phyloP scores from a whole-genome alignment of 495 filamentous ascomycete species.

The Penicillium pulvis region DNA sequence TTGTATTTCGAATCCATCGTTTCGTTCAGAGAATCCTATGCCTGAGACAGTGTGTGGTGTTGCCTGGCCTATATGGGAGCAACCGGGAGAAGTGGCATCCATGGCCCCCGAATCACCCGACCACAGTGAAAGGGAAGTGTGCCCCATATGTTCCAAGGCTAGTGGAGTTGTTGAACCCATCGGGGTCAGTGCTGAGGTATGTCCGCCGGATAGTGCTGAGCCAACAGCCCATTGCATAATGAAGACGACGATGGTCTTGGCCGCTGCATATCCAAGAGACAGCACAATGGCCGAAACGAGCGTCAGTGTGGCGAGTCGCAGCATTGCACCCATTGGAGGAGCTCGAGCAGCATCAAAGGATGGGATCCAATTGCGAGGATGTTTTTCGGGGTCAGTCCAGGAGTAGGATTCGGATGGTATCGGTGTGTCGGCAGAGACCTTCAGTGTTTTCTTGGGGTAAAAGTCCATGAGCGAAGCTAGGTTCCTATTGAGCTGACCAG shows the following conservation, averaged over 20 bases:
- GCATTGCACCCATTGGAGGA: conserved; percentile 39
- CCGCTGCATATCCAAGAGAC: conserved; percentile 35
- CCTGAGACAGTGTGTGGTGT: conserved; percentile 22
- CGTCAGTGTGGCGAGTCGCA: conserved; percentile 43
- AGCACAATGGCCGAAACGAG: conserved; percentile 43
- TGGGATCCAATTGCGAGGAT: conserved; percentile 31
- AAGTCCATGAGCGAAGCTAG: conserved; percentile 65
- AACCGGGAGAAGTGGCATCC: conserved; percentile 12
- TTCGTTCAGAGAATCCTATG: conserved; percentile 9
- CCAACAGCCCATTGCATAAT: conserved; percentile 30
- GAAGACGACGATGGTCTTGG: conserved; percentile 28
- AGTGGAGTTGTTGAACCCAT: conserved; percentile 22
- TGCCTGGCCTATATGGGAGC: conserved; percentile 23
- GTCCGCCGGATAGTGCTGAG: conserved; percentile 27
- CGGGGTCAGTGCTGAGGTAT: conserved; percentile 15
- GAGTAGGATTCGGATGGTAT: conserved; percentile 16
- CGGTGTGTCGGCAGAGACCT: conserved; percentile 20
- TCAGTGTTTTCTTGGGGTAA: conserved; percentile 36
- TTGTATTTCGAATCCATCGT: conserved; percentile 59
- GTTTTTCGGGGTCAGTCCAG: conserved; percentile 29
- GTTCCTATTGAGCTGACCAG: conserved; percentile 73
- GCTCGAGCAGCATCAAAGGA: conserved; percentile 34
- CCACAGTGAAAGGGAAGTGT: conserved; percentile 31
- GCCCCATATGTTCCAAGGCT: conserved; percentile 19
- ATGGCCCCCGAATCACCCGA: conserved; percentile 21